These are phyloP conservation scores for Bipolaris cookei DNA, from an alignment of 2,329 filamentous ascomycete genomes.

Conservation along the genomic window DNA sequence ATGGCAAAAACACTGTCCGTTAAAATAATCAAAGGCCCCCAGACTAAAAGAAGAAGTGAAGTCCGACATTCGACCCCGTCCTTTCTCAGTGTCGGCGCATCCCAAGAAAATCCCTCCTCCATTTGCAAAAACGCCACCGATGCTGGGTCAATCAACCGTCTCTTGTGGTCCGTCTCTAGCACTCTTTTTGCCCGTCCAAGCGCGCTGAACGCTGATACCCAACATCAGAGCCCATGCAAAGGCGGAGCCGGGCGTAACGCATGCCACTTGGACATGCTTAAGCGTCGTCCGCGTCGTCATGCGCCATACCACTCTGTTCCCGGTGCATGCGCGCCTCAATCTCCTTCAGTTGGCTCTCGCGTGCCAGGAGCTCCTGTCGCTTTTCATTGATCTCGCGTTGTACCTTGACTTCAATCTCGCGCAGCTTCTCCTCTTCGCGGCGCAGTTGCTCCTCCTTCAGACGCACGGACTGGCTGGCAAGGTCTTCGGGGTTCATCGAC, in stretches of 20 bases:
- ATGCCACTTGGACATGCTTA: conserved; percentile 23
- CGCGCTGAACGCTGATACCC: conserved; percentile 35
- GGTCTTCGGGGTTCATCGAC: conserved; percentile 96
- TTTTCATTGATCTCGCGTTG: conserved; percentile 99
- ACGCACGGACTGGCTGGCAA: conserved; percentile 94
- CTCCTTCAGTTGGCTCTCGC: conserved; percentile 97
- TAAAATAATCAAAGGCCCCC: conserved; percentile 36
- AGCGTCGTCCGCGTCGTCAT: conserved; percentile 43
- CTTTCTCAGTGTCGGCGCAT: conserved; percentile 27
- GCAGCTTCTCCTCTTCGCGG: conserved; percentile 98
- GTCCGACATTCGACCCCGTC: conserved; percentile 31
- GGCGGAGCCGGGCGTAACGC: conserved; percentile 8
- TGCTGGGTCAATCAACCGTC: conserved; percentile 25
- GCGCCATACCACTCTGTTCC: conserved; percentile 65
- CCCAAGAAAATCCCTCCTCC: conserved; percentile 7
- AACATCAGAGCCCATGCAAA: conserved; percentile 15
- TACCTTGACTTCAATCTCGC: conserved; percentile 99
- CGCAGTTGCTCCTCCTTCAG: conserved; percentile 99
- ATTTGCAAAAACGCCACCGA: conserved; percentile 39
- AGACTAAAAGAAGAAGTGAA: conserved; percentile 39
- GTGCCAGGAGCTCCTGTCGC: conserved; percentile 94
- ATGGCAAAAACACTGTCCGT: conserved; percentile 33
- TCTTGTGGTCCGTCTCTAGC: conserved; percentile 28
- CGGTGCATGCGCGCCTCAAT: conserved; percentile 97
- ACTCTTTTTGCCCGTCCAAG: conserved; percentile 32